Evolutionary conservation across 225 moss, liverwort and hornwort species (phyloP), one percentile per base, ranked within the genome.

Genomic region (Climacium dendroides): DNA sequence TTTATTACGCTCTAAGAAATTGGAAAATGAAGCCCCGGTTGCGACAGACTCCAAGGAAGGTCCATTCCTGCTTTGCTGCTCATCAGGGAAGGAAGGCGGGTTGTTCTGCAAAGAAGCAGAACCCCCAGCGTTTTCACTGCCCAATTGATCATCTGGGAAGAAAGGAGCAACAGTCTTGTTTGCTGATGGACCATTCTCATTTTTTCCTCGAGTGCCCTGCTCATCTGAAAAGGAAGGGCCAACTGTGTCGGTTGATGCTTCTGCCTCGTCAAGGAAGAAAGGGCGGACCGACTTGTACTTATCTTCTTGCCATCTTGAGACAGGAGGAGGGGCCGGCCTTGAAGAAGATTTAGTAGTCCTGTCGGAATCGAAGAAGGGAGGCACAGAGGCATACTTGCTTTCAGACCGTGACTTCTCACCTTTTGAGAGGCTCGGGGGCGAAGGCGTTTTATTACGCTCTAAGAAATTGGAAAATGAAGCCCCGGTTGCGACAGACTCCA

Each of bases 351-450:
- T 85, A 43, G 87, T 5, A 8, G 88, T 74, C 24, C 32, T 90
- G 18, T 81, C 79, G 35, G 87, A 82, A 82, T 75, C 8, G 74
- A 91, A 90, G 74, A 92, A 92, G 55, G 93, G 90, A 78, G 88
- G 54, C 45, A 80, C 89, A 25, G 87, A 75, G 64, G 39, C 71
- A 67, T 67, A 83, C 37, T 92, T 84, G 79, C 45, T 41, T 53
- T 74, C 78, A 34, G 43, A 75, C 35, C 57, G 47, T 59, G 75
- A 55, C 35, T 74, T 79, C 17, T 89, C 81, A 62, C 69, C 81
- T 53, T 65, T 72, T 22, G 88, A 86, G 55, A 89, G 74, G 84
- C 87, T 92, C 67, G 92, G 90, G 13, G 91, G 90, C 58, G 84
- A 78, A 84, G 94, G 91, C 39, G 7, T 58, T 20, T 43, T 79